A percentile compares a stretch with the other conserved stretches of the same genome.
Conservation (phyloP, 495 filamentous ascomycete species). For the Hypoxylon rickii region DNA sequence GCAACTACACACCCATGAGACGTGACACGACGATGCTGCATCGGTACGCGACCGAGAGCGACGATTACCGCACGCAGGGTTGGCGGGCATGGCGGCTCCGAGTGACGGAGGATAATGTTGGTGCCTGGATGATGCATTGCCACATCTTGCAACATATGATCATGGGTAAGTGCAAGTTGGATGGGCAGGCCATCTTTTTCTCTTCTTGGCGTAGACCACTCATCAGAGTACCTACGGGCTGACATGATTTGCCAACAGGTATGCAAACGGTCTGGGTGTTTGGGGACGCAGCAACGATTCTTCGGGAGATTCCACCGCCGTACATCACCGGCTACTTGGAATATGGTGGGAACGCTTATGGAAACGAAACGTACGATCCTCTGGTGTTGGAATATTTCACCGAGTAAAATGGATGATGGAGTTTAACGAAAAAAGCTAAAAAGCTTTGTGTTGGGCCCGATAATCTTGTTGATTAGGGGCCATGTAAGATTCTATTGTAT, state of each 20-base stretch:
- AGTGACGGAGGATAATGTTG: slow-evolving; percentile 49
- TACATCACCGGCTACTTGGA: slow-evolving; percentile 53
- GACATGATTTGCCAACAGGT: slow-evolving; percentile 24
- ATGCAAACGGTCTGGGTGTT: slow-evolving; percentile 61
- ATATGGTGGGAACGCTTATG: slow-evolving; percentile 54
- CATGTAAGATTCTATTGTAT: no score
- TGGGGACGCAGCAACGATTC: slow-evolving; percentile 50
- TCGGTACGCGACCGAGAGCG: slow-evolving; percentile 45
- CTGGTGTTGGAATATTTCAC: slow-evolving; percentile 36
- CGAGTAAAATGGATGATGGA: no score
- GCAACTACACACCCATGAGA: slow-evolving; percentile 47
- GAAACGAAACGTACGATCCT: slow-evolving; percentile 48
- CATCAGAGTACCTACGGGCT: neutral
- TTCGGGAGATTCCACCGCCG: slow-evolving; percentile 43
- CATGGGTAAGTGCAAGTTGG: slow-evolving; percentile 44
- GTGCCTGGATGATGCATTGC: slow-evolving; percentile 69
- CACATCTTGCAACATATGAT: slow-evolving; percentile 63
- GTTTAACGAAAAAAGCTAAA: no score
- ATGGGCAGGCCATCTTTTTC: no score
- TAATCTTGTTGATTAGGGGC: no score
- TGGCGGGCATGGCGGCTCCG: slow-evolving; percentile 64
- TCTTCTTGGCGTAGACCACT: neutral
- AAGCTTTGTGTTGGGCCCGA: no score
- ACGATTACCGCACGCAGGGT: slow-evolving; percentile 48
- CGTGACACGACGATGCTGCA: slow-evolving; percentile 63